A percentile compares a stretch with the other conserved stretches of the same genome.
Evolutionary conservation across 1,284 basidiomycete genomes (phyloP).

Genomic region (Boletus sp.): DNA sequence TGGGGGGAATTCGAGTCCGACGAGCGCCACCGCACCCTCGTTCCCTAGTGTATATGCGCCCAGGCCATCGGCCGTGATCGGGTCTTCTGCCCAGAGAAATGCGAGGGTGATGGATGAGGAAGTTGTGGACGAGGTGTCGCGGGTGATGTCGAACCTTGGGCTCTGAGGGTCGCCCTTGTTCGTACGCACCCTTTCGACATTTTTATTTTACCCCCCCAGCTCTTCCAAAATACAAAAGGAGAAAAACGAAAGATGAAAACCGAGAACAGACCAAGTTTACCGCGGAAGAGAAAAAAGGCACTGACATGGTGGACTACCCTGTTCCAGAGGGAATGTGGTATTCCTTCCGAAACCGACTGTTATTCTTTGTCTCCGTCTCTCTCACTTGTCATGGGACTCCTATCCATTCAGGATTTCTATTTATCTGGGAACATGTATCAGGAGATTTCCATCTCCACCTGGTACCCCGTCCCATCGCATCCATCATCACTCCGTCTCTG

Average conservation of each 20-base stretch:
- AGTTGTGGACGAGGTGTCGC: constrained; percentile 67
- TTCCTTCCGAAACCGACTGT: constrained; percentile 20
- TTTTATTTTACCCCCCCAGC: constrained; percentile 8
- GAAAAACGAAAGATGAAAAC: constrained; percentile 5
- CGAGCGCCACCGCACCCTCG: constrained; percentile 68
- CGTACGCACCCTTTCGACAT: constrained; percentile 13
- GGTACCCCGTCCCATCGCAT: constrained; percentile 28
- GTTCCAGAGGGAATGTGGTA: constrained; percentile 21
- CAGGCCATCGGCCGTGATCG: constrained; percentile 49
- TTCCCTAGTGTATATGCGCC: constrained; percentile 82
- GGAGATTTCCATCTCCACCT: constrained; percentile 23
- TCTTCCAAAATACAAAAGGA: constrained; percentile 4
- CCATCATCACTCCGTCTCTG: constrained; percentile 17
- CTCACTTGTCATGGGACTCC: constrained; percentile 30
- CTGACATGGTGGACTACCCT: constrained; percentile 19
- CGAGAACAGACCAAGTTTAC: constrained; percentile 1
- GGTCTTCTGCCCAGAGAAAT: constrained; percentile 45
- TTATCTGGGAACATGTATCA: constrained; percentile 34
- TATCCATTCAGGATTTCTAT: constrained; percentile 32
- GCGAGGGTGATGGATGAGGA: constrained; percentile 58
- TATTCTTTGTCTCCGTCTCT: constrained; percentile 17
- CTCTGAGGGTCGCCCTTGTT: constrained; percentile 44
- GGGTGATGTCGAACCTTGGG: constrained; percentile 76
- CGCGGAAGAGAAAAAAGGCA: constrained; percentile 10
- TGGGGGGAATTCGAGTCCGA: constrained; percentile 69